Conservation (phyloP, 495 filamentous ascomycete genomes). For the Podospora tetraspora region DNA sequence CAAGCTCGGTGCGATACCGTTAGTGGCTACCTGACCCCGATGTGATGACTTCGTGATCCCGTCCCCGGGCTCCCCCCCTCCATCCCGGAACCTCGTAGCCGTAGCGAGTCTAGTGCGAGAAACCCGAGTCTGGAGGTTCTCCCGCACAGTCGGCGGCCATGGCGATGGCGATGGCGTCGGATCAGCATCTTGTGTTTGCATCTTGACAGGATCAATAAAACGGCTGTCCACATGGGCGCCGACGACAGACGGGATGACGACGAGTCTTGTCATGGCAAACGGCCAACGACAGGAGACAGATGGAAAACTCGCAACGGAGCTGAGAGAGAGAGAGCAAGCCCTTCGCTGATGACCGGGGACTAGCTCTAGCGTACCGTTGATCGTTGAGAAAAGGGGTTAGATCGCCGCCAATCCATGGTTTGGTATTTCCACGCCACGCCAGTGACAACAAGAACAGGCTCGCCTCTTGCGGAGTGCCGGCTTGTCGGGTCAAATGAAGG, state of each 20-base stretch:
- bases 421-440: constrained; percentile 11
- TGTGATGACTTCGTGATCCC: not conserved
- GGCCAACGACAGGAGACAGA: not conserved
- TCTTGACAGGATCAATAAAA: not conserved
- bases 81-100: constrained; percentile 7
- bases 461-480: not conserved
- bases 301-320: not conserved
- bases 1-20: not conserved
- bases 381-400: constrained; percentile 7
- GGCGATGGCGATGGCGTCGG: not conserved
- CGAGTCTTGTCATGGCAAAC: not conserved
- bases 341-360: constrained; percentile 1
- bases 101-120: constrained; percentile 3
- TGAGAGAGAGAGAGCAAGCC: not conserved
- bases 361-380: not conserved
- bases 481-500: constrained; percentile 4
- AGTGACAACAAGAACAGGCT: constrained; percentile 7
- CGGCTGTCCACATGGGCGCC: not conserved
- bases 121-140: not conserved
- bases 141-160: not conserved
- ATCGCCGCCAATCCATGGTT: constrained; percentile 11
- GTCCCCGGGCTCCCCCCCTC: not conserved
- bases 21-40: not conserved
- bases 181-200: not conserved
- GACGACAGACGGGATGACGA: not conserved